These are phyloP conservation scores for Picea abies DNA, from an alignment of 83 land plant genomes.

Conservation along the genomic window DNA sequence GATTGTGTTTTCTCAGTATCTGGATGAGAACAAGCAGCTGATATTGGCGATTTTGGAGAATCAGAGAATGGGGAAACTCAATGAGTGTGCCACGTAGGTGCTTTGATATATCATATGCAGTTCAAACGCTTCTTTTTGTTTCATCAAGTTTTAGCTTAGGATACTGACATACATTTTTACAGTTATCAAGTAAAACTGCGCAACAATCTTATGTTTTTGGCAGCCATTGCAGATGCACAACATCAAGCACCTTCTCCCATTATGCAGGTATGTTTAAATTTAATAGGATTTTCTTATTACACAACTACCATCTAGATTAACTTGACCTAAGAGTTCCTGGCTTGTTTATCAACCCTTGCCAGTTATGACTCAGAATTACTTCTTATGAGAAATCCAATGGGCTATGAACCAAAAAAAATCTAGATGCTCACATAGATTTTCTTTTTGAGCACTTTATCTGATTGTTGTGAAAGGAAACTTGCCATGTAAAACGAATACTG, in stretches of 20 bases:
- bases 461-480: background rate
- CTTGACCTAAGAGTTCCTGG: background rate
- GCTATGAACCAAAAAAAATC: background rate
- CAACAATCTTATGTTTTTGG: slow-evolving; percentile 69
- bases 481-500: background rate
- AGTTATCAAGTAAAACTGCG: slow-evolving; percentile 73
- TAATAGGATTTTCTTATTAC: background rate
- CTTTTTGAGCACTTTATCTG: background rate
- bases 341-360: too few species aligned
- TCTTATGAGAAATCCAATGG: too few species aligned
- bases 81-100: slow-evolving; percentile 82
- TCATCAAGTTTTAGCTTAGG: background rate
- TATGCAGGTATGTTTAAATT: slow-evolving; percentile 37
- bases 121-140: background rate
- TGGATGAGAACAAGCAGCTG: slow-evolving; percentile 89
- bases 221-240: slow-evolving; percentile 77
- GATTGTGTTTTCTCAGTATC: slow-evolving; percentile 41
- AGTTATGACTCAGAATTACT: too few species aligned
- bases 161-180: background rate
- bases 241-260: slow-evolving; percentile 52
- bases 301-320: background rate
- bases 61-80: slow-evolving; percentile 71
- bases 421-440: too few species aligned
- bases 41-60: slow-evolving; percentile 85
- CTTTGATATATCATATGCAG: background rate